Base-by-base conservation (phyloP, 129 eudicot species). In the Logfia minima region DNA sequence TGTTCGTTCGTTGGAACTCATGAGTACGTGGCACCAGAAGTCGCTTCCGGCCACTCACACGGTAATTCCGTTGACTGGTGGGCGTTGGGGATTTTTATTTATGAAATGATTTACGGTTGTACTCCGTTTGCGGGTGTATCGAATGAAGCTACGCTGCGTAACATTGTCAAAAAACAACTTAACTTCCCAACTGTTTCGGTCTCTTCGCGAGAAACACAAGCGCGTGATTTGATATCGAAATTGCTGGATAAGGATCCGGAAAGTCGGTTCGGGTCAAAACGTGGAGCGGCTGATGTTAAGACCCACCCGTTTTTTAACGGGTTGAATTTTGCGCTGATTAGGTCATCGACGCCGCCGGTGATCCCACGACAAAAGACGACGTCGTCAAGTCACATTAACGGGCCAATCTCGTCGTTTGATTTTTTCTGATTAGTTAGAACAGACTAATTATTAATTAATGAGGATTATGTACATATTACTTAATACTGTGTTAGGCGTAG, bases 41-140 rank as follows among this genome's bases (percentile, higher is more conserved):
- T 93, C 28, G 98, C 98, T 1, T 81, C 96, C 34, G 97, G 97
- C 5, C 51, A 82, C 63, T 86, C 96, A 70, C 98, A 93, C 80
- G 98, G 98, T 4, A 93, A 82, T 23, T 91, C 98, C 10, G 98
- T 93, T 23, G 98, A 93, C 77, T 93, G 98, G 98, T 93, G 98
- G 98, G 97, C 98, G 8, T 31, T 87, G 0, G 98, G 98, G n/a
- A 76, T 93, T 1, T 93, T 93, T 65, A 81, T 93, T 58, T 90
- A 93, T 87, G 98, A 93, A 69, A 88, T 93, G 96, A 80, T 90
- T 8, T 93, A 93, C 76, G 98, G 98, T 37, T 85, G 88, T 60
- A 93, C 98, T 1, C 98, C 98, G 3, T 93, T 90, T 55, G 96
- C 83, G 0, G 98, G 96, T 8, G 80, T 58, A 66, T n/a, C 89